Evolutionary conservation across 2,329 filamentous ascomycete genomes (phyloP).

Genomic region (Thelonectria olida): DNA sequence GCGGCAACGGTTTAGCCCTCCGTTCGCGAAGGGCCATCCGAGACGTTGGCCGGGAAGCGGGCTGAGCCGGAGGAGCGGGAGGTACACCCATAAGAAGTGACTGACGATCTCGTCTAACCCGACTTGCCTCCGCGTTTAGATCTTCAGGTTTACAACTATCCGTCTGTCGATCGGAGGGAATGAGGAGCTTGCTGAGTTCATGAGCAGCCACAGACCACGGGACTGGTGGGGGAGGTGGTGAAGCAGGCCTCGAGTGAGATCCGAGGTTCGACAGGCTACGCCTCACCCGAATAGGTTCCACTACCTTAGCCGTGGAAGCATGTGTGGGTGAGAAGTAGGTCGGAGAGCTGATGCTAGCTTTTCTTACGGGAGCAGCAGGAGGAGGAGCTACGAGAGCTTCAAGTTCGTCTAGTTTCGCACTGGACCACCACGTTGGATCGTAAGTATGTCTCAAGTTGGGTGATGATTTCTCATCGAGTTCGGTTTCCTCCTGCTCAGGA

Average conservation of each 20-base stretch:
- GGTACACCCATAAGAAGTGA: constrained; percentile 52
- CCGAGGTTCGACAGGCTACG: constrained; percentile 68
- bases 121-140: constrained; percentile 73
- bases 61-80: constrained; percentile 38
- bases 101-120: constrained; percentile 72
- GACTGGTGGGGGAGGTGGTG: constrained; percentile 81
- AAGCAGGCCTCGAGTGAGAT: constrained; percentile 55
- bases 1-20: constrained; percentile 66
- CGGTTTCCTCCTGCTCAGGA: constrained; percentile 39
- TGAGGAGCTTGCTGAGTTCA: constrained; percentile 83
- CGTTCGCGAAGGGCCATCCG: constrained; percentile 80
- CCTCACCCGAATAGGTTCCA: constrained; percentile 72
- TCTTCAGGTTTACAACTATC: constrained; percentile 82
- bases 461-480: constrained; percentile 10
- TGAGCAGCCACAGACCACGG: constrained; percentile 86
- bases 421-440: constrained; percentile 78
- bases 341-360: constrained; percentile 64
- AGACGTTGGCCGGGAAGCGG: constrained; percentile 56
- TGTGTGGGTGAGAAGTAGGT: constrained; percentile 90
- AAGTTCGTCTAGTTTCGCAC: constrained; percentile 71
- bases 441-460: constrained; percentile 56
- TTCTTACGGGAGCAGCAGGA: constrained; percentile 57
- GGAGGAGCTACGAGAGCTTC: constrained; percentile 67
- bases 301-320: constrained; percentile 83
- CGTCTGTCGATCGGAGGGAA: constrained; percentile 79